Evolutionary conservation across 1,284 basidiomycete genomes (phyloP).

Genomic region (Puccinia novopanici): DNA sequence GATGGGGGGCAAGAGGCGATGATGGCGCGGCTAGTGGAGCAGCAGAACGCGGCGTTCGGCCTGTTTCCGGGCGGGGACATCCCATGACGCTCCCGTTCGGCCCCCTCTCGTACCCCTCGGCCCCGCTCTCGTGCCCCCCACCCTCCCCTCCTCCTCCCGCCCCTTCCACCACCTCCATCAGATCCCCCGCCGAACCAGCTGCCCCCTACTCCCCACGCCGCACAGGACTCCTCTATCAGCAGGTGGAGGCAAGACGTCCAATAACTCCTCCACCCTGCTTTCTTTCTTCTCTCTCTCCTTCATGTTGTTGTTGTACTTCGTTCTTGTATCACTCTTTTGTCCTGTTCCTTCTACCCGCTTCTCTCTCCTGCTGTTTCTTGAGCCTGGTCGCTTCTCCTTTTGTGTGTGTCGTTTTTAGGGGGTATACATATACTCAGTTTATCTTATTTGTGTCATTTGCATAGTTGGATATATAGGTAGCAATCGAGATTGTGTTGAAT

Average conservation of each 20-base stretch:
- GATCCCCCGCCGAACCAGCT: background rate
- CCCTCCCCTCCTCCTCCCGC: background rate
- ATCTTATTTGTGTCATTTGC: no score
- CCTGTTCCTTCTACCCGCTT: no score
- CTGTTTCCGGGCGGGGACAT: background rate
- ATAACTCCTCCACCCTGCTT: no score
- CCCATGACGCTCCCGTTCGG: background rate
- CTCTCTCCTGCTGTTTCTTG: no score
- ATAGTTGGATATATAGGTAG: no score
- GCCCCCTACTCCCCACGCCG: background rate
- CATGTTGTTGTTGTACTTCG: no score
- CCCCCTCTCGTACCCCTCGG: background rate
- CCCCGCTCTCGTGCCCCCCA: background rate
- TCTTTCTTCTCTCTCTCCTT: background rate
- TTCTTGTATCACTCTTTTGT: no score
- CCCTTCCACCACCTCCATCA: background rate
- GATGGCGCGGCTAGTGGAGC: constrained; percentile 1
- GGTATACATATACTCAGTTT: no score
- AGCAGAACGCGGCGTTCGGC: constrained; percentile 23
- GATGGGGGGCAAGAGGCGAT: constrained; percentile 15
- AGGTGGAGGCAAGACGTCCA: constrained; percentile 25
- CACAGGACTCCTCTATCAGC: background rate
- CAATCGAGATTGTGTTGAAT: no score
- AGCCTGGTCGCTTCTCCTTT: no score
- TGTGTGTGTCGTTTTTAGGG: no score